Evolutionary conservation across 805 yeast species (phyloP).

Genomic region (Saccharomycopsis sp.): DNA sequence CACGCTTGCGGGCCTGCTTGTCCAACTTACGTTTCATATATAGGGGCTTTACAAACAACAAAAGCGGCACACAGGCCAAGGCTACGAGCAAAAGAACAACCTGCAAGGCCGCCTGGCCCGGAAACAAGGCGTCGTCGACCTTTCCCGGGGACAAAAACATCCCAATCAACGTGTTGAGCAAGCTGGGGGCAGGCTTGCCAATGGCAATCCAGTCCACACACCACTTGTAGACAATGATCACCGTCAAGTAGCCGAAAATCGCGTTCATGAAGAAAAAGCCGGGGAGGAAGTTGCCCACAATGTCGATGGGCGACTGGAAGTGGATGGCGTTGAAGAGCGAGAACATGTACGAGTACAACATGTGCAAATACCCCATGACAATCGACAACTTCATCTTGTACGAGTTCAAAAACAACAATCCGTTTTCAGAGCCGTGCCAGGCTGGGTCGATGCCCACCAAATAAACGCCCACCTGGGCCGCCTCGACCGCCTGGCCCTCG

Average conservation of each 20-base stretch:
- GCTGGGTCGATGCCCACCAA: slow-evolving; percentile 62
- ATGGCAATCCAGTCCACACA: slow-evolving; percentile 59
- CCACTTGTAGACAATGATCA: slow-evolving; percentile 72
- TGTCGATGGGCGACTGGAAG: slow-evolving; percentile 55
- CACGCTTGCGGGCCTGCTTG: slow-evolving; percentile 23
- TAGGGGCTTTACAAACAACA: slow-evolving; percentile 60
- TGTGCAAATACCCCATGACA: slow-evolving; percentile 68
- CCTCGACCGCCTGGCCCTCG: slow-evolving; percentile 43
- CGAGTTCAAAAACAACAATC: slow-evolving; percentile 60
- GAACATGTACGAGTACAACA: slow-evolving; percentile 64
- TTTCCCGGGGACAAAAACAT: slow-evolving; percentile 73
- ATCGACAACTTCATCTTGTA: slow-evolving; percentile 74
- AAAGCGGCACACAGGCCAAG: slow-evolving; percentile 67
- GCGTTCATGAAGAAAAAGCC: slow-evolving; percentile 71
- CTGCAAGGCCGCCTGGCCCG: slow-evolving; percentile 60
- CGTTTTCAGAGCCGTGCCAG: slow-evolving; percentile 80
- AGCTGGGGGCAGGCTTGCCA: slow-evolving; percentile 61
- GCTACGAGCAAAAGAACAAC: slow-evolving; percentile 52
- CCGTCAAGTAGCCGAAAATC: slow-evolving; percentile 62
- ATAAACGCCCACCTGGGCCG: slow-evolving; percentile 45
- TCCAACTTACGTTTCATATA: slow-evolving; percentile 31
- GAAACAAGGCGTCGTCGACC: slow-evolving; percentile 57
- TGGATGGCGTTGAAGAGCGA: slow-evolving; percentile 56
- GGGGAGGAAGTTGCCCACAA: slow-evolving; percentile 67
- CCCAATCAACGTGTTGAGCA: slow-evolving; percentile 66